These are phyloP conservation scores for Tricholoma hemisulphureum DNA, from an alignment of 768 basidiomycete genomes.

Conservation along the genomic window DNA sequence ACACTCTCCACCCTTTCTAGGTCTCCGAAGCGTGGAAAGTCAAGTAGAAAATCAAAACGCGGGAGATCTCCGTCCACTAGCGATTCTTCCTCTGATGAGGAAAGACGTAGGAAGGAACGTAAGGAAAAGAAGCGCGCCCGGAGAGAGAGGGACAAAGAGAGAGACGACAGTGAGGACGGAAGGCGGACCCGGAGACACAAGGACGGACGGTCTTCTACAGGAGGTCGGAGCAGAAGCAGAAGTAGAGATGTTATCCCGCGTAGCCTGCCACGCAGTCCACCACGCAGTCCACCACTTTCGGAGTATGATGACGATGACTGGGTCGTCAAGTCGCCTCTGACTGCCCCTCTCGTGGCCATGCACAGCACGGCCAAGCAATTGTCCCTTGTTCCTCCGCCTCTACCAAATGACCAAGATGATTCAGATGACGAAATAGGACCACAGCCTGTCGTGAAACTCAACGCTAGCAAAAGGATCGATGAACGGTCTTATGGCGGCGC, in stretches of 20 bases:
- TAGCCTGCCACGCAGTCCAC: conserved; percentile 31
- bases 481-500: conserved; percentile 89
- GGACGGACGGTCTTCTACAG: conserved; percentile 17
- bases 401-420: conserved; percentile 37
- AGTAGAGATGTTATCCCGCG: conserved; percentile 31
- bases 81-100: conserved; percentile 55
- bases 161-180: conserved; percentile 43
- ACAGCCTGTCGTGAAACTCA: conserved; percentile 51
- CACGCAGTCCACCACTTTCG: conserved; percentile 13
- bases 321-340: conserved; percentile 56
- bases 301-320: conserved; percentile 49
- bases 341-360: conserved; percentile 19
- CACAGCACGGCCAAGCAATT: conserved; percentile 9
- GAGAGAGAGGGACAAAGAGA: conserved; percentile 62
- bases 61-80: conserved; percentile 50
- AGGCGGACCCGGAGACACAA: conserved; percentile 29
- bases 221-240: conserved; percentile 26
- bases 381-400: conserved; percentile 17
- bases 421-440: conserved; percentile 79
- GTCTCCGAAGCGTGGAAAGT: conserved; percentile 54
- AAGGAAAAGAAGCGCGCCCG: conserved; percentile 60
- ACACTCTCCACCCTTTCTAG: conserved; percentile 32
- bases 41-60: conserved; percentile 61
- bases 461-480: conserved; percentile 50
- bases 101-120: conserved; percentile 52